Conservation (phyloP, 352 stramenopile genomes). For the Phytophthora vignae region DNA sequence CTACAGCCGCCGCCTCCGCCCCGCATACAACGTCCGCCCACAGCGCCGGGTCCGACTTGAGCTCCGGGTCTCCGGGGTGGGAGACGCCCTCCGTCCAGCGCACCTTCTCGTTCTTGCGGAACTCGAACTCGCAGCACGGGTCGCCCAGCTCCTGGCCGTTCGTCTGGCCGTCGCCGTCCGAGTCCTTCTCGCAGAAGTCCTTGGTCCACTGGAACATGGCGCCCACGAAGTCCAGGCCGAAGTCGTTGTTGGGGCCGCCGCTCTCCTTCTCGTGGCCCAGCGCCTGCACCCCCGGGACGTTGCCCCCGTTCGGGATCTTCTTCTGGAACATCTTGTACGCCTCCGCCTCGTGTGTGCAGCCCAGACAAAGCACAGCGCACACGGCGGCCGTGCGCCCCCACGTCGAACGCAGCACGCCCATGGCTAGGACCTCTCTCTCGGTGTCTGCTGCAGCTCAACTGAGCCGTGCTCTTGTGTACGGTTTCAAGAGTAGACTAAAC, state of each 20-base stretch:
- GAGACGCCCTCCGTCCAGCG: slow-evolving; percentile 41
- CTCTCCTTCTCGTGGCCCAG: slow-evolving; percentile 38
- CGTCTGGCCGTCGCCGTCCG: slow-evolving; percentile 36
- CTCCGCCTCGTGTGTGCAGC: background rate
- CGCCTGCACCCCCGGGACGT: slow-evolving; percentile 39
- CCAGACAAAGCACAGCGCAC: background rate
- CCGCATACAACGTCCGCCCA: slow-evolving; percentile 41
- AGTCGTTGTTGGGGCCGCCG: slow-evolving; percentile 49
- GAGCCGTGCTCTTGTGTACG: background rate
- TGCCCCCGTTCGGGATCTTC: slow-evolving; percentile 40
- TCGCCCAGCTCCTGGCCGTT: slow-evolving; percentile 39
- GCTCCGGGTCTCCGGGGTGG: slow-evolving; percentile 33
- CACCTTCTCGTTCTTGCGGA: slow-evolving; percentile 29
- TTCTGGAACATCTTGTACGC: slow-evolving; percentile 37
- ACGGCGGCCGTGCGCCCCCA: background rate
- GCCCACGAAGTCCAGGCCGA: slow-evolving; percentile 51
- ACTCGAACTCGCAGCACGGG: slow-evolving; percentile 67
- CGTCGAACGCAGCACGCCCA: background rate
- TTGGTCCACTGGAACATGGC: slow-evolving; percentile 49
- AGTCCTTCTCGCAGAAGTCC: slow-evolving; percentile 56
- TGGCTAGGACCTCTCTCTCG: background rate
- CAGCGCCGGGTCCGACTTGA: slow-evolving; percentile 33
- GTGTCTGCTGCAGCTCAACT: no score
- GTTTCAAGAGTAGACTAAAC: background rate
- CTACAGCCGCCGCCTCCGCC: background rate